Base-by-base conservation (phyloP, 352 stramenopile species). In the Phytophthora idaei region DNA sequence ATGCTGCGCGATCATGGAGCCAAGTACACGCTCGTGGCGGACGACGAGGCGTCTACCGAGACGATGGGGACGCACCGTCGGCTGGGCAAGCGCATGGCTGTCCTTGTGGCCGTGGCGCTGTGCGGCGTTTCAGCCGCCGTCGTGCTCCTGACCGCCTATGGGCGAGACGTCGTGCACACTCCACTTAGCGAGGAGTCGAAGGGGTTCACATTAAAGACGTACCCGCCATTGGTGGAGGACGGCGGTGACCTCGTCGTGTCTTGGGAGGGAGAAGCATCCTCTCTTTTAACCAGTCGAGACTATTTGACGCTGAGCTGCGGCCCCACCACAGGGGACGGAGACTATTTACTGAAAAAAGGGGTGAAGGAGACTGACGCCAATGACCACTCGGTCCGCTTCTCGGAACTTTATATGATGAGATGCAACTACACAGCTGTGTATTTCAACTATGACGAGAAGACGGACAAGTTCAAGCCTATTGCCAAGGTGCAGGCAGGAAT, bases 261-360 rank as follows among this genome's bases (percentile, higher is more conserved):
- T 0, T 93, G 83, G 85, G 51, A 62, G 4, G 63, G 56, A 1
- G 14, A 62, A 34, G 31, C 28, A 3, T 12, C 50, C 0, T 34
- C 25, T 0, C 15, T 34, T 5, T 36, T 79, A 28, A 74, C 73
- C n/a, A 34, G 48, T 4, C 39, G 64, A 39, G 81, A 93, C 65
- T 90, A 78, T 32, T n/a, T 93, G 41, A 89, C 83, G 12, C 56
- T 93, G 21, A 90, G 76, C 34, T 93, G 85, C 25, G 85, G 85
- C 2, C 76, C 81, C 0, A 85, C 73, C 14, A 76, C 45, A n/a
- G 77, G 62, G 2, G 61, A 81, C 1, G 54, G 69, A 25, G 85
- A 91, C 65, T 90, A 73, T 49, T 49, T 90, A 1, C 9, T 69
- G 34, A 73, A 69, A 21, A 78, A 69, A 44, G 72, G 73, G 7